These are phyloP conservation scores for Aspergillus caelatus DNA, from an alignment of 2,329 filamentous ascomycete genomes.

Conservation along the genomic window DNA sequence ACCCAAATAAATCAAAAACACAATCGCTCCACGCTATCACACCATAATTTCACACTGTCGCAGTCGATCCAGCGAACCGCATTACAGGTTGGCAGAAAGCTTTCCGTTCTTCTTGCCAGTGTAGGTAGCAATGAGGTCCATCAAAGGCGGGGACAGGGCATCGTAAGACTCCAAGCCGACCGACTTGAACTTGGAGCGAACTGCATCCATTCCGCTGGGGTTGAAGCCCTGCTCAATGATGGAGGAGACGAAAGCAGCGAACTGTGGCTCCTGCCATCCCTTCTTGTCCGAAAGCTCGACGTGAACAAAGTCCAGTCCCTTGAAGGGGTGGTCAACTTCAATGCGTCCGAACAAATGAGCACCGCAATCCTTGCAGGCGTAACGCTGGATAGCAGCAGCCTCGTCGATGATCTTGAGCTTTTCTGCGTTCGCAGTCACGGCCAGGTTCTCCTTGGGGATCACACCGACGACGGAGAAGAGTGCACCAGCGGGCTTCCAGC, in stretches of 20 bases:
- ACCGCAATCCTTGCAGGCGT: constrained; percentile 64
- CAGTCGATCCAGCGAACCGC: neutral
- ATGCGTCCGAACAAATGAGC: constrained; percentile 68
- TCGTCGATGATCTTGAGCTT: constrained; percentile 63
- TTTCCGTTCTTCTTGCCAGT: constrained; percentile 53
- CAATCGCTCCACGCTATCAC: neutral
- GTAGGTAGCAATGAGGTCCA: constrained; percentile 64
- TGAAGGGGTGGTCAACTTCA: constrained; percentile 66
- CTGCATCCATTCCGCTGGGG: constrained; percentile 57
- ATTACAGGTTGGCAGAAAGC: constrained; percentile 30
- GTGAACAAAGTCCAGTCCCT: constrained; percentile 71
- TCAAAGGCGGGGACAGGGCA: constrained; percentile 61
- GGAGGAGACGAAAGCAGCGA: constrained; percentile 68
- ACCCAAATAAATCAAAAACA: neutral
- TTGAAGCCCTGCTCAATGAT: constrained; percentile 70
- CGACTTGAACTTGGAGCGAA: constrained; percentile 57
- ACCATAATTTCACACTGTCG: neutral
- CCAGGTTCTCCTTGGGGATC: constrained; percentile 57
- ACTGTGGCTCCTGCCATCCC: constrained; percentile 74
- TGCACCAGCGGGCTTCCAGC: constrained; percentile 68
- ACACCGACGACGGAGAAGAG: constrained; percentile 69
- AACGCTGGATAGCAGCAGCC: constrained; percentile 61
- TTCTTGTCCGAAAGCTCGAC: constrained; percentile 61
- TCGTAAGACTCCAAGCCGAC: constrained; percentile 66
- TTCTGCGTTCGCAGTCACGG: constrained; percentile 59